Evolutionary conservation across 1,139 yeast genomes (phyloP), one percentile per base, ranked within the genome.

Genomic region (Nakaseomyces nivariensis): DNA sequence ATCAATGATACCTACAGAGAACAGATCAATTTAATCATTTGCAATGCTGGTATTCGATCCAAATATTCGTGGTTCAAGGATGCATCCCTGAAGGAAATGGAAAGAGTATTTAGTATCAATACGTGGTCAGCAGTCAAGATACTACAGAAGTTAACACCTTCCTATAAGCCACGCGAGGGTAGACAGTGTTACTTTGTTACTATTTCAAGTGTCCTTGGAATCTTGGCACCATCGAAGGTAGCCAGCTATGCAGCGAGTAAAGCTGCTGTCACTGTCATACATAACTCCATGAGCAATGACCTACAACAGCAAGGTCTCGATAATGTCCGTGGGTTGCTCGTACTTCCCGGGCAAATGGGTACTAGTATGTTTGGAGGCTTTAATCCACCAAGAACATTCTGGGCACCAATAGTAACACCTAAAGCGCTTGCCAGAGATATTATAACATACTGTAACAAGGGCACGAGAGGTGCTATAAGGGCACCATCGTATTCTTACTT

Each of bases 11-110:
- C 57, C n/a, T 58, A 65, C 9, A 67, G 69, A 2, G 47, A 46
- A 13, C 55, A 60, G 24, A 68, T 85, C 1, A 74, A 81, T 33
- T 69, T 85, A 0, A 64, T 86, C 42, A 69, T 89, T 27, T 84
- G 85, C 60, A 87, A 86, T 63, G 96, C 95, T 0, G 96, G 92
- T 0, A 67, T 81, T 9, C 72, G 90, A 48, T 80, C 79, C 45
- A 66, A 67, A 31, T 65, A 56, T 51, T 71, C 73, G 42, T 58
- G 74, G 1, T 56, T 84, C 2, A 53, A 73, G 10, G 70, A 73
- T 5, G 51, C 77, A 46, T 50, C 67, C 0, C 65, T 58, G 2
- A 58, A 59, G 0, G 67, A 70, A 9, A 68, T 79, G 4, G 55
- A 60, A 2, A 56, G 59, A 0, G 64, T 80, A 1, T 71, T 82